A percentile compares a stretch with the other conserved stretches of the same genome.
Conservation (phyloP, 164 flowering plant genomes). For the Dillenia turbinata region DNA sequence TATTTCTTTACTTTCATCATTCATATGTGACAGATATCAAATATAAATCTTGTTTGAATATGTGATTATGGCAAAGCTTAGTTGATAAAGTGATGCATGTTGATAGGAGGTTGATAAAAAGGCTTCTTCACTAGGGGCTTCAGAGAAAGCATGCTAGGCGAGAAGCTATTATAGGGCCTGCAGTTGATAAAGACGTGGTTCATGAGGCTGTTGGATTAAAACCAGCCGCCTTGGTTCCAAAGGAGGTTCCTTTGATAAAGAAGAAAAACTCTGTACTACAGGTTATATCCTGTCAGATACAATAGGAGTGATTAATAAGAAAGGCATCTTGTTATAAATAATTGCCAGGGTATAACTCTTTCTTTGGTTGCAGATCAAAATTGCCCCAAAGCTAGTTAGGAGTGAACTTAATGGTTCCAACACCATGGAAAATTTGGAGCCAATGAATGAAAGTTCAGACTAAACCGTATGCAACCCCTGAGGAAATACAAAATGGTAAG, state of each 20-base stretch:
- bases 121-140: slow-evolving; percentile 7
- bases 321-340: not conserved
- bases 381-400: slow-evolving; percentile 51
- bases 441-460: slow-evolving; percentile 24
- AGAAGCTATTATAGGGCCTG: slow-evolving; percentile 87
- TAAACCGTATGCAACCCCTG: slow-evolving; percentile 49
- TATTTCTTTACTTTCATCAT: no score
- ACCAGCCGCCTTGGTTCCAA: slow-evolving; percentile 67
- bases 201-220: slow-evolving; percentile 94
- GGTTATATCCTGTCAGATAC: slow-evolving; percentile 30
- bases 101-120: slow-evolving; percentile 37
- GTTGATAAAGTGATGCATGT: not conserved
- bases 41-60: no score
- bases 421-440: slow-evolving; percentile 24
- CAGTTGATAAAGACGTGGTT: slow-evolving; percentile 75
- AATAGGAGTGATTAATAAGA: not conserved
- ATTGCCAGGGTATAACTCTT: not conserved
- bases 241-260: slow-evolving; percentile 82
- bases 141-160: slow-evolving; percentile 53
- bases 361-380: slow-evolving; percentile 58
- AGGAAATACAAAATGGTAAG: slow-evolving; percentile 71
- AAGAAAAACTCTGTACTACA: slow-evolving; percentile 82
- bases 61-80: not conserved
- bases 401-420: slow-evolving; percentile 32
- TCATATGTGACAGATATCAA: no score